Evolutionary conservation across 73 alveolate species (phyloP).

Genomic region (Paramecium primaurelia): DNA sequence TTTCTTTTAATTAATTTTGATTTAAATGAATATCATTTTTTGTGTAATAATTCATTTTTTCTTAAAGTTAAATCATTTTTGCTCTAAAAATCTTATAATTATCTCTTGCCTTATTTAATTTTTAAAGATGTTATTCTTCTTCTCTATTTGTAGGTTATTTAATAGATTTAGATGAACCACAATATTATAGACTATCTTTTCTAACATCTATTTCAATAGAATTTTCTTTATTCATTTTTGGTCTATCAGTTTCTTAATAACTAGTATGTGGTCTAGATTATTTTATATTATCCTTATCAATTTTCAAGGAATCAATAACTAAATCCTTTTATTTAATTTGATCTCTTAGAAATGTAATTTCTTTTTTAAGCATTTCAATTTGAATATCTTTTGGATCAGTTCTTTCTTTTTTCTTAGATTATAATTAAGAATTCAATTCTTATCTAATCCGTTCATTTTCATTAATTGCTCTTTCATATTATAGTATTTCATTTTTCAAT

Average conservation of each 20-base stretch:
- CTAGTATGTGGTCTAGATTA: slow-evolving; percentile 26
- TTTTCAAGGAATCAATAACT: not conserved
- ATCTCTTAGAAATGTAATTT: not conserved
- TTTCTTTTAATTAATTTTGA: slow-evolving; percentile 1
- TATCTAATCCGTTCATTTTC: slow-evolving; percentile 1
- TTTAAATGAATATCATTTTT: not conserved
- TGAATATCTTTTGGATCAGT: not conserved
- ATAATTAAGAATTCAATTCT: not conserved
- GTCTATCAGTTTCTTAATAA: slow-evolving; percentile 37
- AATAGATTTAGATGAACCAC: slow-evolving; percentile 11
- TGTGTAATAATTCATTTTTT: not conserved
- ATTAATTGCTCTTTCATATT: not conserved
- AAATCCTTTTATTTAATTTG: not conserved
- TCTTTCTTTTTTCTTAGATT: not conserved
- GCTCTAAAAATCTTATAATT: slow-evolving; percentile 1
- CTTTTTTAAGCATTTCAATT: not conserved
- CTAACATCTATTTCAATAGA: not conserved
- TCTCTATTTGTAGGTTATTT: not conserved
- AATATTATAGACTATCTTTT: slow-evolving; percentile 17
- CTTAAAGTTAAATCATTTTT: not conserved
- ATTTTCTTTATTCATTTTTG: not conserved
- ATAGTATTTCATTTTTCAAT: not conserved
- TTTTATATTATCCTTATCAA: not conserved
- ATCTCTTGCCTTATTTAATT: slow-evolving; percentile 32
- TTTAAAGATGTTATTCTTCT: not conserved